Evolutionary conservation across 257 asterid species (phyloP), one percentile per base, ranked within the genome.

Genomic region (Jacaranda copaia): DNA sequence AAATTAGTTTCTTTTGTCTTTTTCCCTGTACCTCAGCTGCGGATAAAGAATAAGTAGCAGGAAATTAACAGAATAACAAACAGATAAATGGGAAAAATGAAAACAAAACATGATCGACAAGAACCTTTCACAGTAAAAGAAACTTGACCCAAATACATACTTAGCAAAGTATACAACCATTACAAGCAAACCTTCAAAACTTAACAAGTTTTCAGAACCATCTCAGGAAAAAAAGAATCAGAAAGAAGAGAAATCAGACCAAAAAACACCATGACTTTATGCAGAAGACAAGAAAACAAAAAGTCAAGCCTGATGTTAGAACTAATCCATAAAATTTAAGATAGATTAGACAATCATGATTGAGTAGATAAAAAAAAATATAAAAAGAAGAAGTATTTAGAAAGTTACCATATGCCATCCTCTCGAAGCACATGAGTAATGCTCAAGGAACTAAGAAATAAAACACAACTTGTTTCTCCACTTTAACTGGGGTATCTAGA

Each of bases 1-100:
- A 84, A 82, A 81, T 83, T 84, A 81, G 80, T 83, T 61, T 87
- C 92, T 70, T 89, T 92, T 1, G 85, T 79, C 86, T 89, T 92
- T 82, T 86, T 89, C 70, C 92, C 92, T 49, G 90, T 84, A 70
- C 94, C 94, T 80, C 87, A 84, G 86, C 94, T 89, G 89, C 46
- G 73, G 68, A 35, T 60, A 76, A 57, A n/a, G 66, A 69, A 48
- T 42, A 18, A 55, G 12, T 60, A 51, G 62, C 65, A 48, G 5
- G 38, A 70, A 36, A 18, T 10, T 46, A 68, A 58, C 51, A 72
- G 36, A 52, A n/a, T 32, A 58, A 45, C 57, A 57, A 46, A 70
- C 60, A 35, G 49, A 59, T 45, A 40, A 73, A 68, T 18, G 70
- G 66, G 32, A 74, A 49, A 53, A 58, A 69, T 57, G 32, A 61